These are phyloP conservation scores for Talaromyces trachyspermus DNA, from an alignment of 495 filamentous ascomycete species.

Conservation along the genomic window DNA sequence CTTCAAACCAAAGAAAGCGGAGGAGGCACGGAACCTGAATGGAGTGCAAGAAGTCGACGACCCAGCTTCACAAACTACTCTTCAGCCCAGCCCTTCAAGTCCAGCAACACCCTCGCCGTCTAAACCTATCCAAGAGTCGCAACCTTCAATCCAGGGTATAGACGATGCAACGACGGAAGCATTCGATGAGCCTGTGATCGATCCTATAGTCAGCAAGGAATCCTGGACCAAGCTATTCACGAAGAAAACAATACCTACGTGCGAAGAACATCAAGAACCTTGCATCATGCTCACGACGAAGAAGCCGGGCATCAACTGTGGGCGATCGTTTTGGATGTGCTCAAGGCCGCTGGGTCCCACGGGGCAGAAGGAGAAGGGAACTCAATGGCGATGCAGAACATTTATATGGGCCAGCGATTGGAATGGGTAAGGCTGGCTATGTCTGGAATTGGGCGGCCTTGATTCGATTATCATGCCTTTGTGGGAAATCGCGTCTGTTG, in stretches of 20 bases:
- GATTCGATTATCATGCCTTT: too few species aligned
- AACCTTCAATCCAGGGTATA: neutral
- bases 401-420: slow-evolving; percentile 92
- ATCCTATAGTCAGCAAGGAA: slow-evolving; percentile 68
- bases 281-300: slow-evolving; percentile 76
- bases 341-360: slow-evolving; percentile 72
- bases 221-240: slow-evolving; percentile 82
- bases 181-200: slow-evolving; percentile 40
- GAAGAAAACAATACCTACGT: slow-evolving; percentile 64
- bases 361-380: slow-evolving; percentile 72
- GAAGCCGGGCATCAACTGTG: slow-evolving; percentile 78
- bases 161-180: neutral
- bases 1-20: slow-evolving; percentile 55
- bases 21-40: neutral
- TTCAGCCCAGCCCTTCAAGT: slow-evolving; percentile 1
- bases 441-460: neutral
- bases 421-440: slow-evolving; percentile 30
- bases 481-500: too few species aligned
- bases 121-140: neutral
- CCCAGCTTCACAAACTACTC: neutral
- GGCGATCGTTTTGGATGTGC: slow-evolving; percentile 83
- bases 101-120: neutral
- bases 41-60: neutral
- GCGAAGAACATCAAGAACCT: slow-evolving; percentile 77
- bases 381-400: slow-evolving; percentile 76